Evolutionary conservation across 805 yeast species (phyloP).

Genomic region (Zygosaccharomyces pseudorouxii): DNA sequence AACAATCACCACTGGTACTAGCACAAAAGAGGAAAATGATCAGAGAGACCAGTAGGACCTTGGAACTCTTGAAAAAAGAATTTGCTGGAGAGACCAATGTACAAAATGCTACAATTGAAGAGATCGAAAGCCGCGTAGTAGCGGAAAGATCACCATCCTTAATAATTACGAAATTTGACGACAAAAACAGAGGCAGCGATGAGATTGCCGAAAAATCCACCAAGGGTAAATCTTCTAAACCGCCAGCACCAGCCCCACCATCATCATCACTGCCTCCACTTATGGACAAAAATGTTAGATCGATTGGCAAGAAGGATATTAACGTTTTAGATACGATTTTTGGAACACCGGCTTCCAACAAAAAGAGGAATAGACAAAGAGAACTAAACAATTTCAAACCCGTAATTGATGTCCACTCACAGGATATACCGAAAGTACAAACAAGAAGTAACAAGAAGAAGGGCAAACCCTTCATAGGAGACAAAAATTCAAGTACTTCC

Average conservation of each 20-base stretch:
- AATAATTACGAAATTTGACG: constrained; percentile 15
- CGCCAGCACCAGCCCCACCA: constrained; percentile 5
- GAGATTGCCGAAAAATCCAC: not conserved
- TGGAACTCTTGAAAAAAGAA: constrained; percentile 15
- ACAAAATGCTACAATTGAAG: constrained; percentile 1
- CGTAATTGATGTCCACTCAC: constrained; percentile 21
- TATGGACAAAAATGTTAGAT: constrained; percentile 10
- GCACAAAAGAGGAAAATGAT: constrained; percentile 24
- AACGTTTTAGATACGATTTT: constrained; percentile 26
- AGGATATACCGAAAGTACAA: constrained; percentile 10
- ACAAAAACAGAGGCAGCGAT: not conserved
- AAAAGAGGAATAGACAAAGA: constrained; percentile 15
- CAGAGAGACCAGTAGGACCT: constrained; percentile 18
- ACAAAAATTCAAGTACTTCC: not conserved
- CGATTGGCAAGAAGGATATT: constrained; percentile 22
- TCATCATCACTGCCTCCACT: not conserved
- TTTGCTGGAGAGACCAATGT: constrained; percentile 11
- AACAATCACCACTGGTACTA: constrained; percentile 24
- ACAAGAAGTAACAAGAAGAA: constrained; percentile 7
- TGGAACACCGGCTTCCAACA: constrained; percentile 5
- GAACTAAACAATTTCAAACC: constrained; percentile 18
- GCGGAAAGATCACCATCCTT: constrained; percentile 16
- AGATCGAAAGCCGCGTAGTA: not conserved
- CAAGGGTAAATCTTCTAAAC: not conserved
- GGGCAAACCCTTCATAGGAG: not conserved